Conservation (phyloP, 805 yeast genomes). For the Kurtzmaniella fragi region DNA sequence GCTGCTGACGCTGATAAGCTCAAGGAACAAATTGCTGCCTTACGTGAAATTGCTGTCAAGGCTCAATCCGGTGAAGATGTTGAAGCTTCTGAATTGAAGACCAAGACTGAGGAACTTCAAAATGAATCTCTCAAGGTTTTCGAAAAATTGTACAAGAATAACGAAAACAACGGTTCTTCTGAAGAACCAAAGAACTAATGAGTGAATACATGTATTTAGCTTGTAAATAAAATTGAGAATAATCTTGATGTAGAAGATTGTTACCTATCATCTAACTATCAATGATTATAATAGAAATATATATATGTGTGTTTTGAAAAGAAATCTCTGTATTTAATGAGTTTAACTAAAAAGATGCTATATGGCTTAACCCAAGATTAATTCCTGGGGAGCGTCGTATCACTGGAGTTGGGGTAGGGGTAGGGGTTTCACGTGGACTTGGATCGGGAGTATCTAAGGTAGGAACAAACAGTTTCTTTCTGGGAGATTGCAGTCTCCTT, state of each 20-base stretch:
- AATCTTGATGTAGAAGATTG: not conserved
- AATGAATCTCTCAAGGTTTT: conserved; percentile 70
- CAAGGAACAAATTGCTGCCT: conserved; percentile 46
- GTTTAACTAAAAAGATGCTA: not conserved
- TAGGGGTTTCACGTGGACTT: not conserved
- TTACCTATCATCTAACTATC: too few species aligned
- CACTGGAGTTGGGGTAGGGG: not conserved
- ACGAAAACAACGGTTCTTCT: conserved; percentile 14
- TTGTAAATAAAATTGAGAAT: conserved; percentile 1
- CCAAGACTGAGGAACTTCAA: conserved; percentile 72
- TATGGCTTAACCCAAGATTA: conserved; percentile 3
- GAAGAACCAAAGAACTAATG: conserved; percentile 25
- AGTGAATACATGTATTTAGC: conserved; percentile 1
- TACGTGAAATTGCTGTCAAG: conserved; percentile 64
- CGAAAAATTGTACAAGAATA: conserved; percentile 51
- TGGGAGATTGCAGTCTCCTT: not conserved
- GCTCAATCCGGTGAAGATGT: conserved; percentile 62
- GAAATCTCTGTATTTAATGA: not conserved
- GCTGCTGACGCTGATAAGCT: conserved; percentile 43
- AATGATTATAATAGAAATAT: not conserved
- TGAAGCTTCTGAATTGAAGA: conserved; percentile 58
- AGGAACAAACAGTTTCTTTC: not conserved
- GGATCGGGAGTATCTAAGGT: not conserved
- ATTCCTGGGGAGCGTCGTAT: conserved; percentile 6
- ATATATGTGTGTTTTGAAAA: not conserved